Conservation (phyloP, 306 rosid species). For the Cucurbita argyrosperma region DNA sequence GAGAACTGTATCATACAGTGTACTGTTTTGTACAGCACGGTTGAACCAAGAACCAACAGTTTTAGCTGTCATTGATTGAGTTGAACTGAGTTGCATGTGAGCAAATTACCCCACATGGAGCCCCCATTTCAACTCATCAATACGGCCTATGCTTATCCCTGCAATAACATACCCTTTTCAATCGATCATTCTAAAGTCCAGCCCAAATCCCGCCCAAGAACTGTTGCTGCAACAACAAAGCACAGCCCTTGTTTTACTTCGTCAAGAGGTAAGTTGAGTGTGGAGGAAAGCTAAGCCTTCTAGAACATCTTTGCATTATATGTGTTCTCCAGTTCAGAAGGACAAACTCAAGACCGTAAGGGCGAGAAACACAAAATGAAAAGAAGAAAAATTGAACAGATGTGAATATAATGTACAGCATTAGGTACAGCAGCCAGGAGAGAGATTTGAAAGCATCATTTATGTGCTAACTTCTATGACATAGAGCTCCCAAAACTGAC, state of each 20-base stretch:
- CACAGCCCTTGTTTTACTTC: too few relatives aligned
- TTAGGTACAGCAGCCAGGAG: not conserved
- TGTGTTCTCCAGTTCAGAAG: not conserved
- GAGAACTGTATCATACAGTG: not conserved
- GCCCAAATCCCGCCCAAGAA: too few relatives aligned
- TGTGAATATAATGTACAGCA: slow-evolving; percentile 69
- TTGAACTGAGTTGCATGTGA: not conserved
- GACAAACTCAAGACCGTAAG: not conserved
- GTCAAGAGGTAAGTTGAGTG: too few relatives aligned
- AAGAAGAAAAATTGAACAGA: slow-evolving; percentile 19
- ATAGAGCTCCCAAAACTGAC: slow-evolving; percentile 25
- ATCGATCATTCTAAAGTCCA: too few relatives aligned
- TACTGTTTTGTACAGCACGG: not conserved
- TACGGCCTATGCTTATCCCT: not conserved
- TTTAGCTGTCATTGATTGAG: not conserved
- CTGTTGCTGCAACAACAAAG: too few relatives aligned
- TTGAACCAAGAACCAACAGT: not conserved
- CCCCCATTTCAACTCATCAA: not conserved
- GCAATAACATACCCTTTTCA: not conserved
- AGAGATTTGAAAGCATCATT: slow-evolving; percentile 14
- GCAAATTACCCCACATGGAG: not conserved
- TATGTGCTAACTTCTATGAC: slow-evolving; percentile 46
- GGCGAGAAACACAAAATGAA: not conserved
- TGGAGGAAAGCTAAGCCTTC: too few relatives aligned
- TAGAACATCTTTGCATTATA: not conserved